phyloP scores from a whole-genome alignment of 495 filamentous ascomycete species.

The Penicillium atrosanguineum region DNA sequence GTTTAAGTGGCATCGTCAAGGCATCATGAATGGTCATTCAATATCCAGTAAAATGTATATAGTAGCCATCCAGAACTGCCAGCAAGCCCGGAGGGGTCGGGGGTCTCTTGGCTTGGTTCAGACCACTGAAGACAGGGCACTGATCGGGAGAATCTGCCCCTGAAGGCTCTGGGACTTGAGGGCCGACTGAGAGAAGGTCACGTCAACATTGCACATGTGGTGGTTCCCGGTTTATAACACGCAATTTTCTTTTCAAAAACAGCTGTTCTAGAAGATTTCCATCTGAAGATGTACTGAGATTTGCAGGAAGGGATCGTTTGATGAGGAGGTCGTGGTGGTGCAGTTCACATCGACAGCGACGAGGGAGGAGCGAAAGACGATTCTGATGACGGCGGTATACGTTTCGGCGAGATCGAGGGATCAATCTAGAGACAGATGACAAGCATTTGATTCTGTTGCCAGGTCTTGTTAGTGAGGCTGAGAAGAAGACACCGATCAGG shows the following conservation, averaged over 20 bases:
- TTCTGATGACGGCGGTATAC: not conserved
- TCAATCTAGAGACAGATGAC: not conserved
- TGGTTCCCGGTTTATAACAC: no score
- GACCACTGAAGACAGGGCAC: no score
- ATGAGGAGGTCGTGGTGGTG: not conserved
- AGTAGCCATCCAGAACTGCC: not conserved
- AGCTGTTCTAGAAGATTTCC: no score
- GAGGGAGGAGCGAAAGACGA: not conserved
- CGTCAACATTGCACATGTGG: no score
- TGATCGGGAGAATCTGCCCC: no score
- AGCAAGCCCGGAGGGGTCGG: no score
- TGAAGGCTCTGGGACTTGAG: no score
- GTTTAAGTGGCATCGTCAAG: not conserved
- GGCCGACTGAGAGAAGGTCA: no score
- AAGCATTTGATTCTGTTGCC: not conserved
- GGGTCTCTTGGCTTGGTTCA: no score
- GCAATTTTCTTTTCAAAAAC: no score
- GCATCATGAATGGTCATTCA: not conserved
- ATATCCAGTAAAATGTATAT: not conserved
- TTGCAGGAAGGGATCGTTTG: not conserved
- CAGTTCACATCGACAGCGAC: not conserved
- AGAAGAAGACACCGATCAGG: not conserved
- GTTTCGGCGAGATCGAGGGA: not conserved
- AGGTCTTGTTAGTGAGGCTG: not conserved
- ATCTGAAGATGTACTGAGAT: no score